These are phyloP conservation scores for Kingdonia uniflora DNA, from an alignment of 164 flowering plant species.

Conservation along the genomic window DNA sequence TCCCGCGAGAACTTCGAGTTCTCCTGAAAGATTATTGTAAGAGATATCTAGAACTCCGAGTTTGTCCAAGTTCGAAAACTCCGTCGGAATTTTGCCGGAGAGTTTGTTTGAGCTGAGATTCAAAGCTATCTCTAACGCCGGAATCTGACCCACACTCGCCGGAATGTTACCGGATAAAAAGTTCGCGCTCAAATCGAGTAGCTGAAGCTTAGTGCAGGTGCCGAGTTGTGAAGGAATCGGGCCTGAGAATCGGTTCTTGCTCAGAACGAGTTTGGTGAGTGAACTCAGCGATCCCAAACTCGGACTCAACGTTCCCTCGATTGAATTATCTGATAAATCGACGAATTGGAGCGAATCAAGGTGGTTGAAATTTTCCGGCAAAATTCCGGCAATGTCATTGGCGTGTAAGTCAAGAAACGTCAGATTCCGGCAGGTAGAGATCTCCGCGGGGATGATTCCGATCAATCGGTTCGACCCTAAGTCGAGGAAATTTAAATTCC, in stretches of 20 bases:
- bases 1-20: slow-evolving; percentile 35
- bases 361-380: slow-evolving; percentile 36
- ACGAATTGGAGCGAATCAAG: slow-evolving; percentile 48
- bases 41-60: slow-evolving; percentile 68
- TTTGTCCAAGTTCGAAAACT: slow-evolving; percentile 39
- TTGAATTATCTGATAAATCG: slow-evolving; percentile 51
- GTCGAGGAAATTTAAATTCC: slow-evolving; percentile 55
- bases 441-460: slow-evolving; percentile 48
- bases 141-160: slow-evolving; percentile 46
- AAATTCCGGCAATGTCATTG: slow-evolving; percentile 41
- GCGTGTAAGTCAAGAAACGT: slow-evolving; percentile 68
- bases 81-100: slow-evolving; percentile 56
- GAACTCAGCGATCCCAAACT: slow-evolving; percentile 49
- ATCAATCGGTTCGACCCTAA: slow-evolving; percentile 45
- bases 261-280: slow-evolving; percentile 59
- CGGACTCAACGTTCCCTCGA: slow-evolving; percentile 47
- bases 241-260: slow-evolving; percentile 50
- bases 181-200: slow-evolving; percentile 55
- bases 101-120: slow-evolving; percentile 62
- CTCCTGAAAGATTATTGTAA: slow-evolving; percentile 56
- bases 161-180: slow-evolving; percentile 48
- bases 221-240: slow-evolving; percentile 48
- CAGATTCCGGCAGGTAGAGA: slow-evolving; percentile 59
- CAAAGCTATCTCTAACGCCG: slow-evolving; percentile 66
- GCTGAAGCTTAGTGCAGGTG: slow-evolving; percentile 57